A percentile compares a stretch with the other conserved stretches of the same genome.
Conservation (phyloP, 108 stramenopile genomes). For the Nitzschia sp. region DNA sequence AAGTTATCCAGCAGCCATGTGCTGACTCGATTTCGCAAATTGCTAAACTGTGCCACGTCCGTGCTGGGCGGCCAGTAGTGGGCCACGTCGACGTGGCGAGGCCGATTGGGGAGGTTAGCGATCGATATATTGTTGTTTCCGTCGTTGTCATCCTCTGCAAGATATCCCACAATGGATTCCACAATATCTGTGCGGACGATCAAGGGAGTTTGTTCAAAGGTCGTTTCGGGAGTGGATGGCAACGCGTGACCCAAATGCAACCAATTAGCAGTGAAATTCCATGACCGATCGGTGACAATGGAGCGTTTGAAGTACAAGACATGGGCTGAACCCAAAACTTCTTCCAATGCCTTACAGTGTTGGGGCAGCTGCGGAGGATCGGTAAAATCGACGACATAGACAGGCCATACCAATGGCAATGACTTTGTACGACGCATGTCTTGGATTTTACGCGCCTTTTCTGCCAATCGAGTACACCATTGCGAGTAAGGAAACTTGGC, state of each 20-base stretch:
- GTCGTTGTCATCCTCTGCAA: slow-evolving; percentile 14
- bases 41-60: neutral
- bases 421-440: neutral
- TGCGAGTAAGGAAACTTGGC: slow-evolving; percentile 9
- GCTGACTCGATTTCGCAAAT: slow-evolving; percentile 19
- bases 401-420: slow-evolving; percentile 31
- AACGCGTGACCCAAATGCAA: slow-evolving; percentile 11
- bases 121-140: neutral
- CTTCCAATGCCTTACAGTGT: slow-evolving; percentile 24
- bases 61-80: slow-evolving; percentile 21
- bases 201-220: slow-evolving; percentile 29
- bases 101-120: neutral
- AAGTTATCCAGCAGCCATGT: neutral
- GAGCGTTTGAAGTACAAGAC: slow-evolving; percentile 34
- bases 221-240: neutral
- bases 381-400: slow-evolving; percentile 37
- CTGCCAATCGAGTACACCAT: slow-evolving; percentile 26
- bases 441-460: slow-evolving; percentile 8
- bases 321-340: slow-evolving; percentile 9
- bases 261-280: slow-evolving; percentile 16
- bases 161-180: neutral
- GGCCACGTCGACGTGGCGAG: slow-evolving; percentile 14
- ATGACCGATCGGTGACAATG: slow-evolving; percentile 17
- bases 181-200: slow-evolving; percentile 42
- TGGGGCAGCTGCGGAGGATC: slow-evolving; percentile 17